Evolutionary conservation across 805 yeast species (phyloP), one percentile per base, ranked within the genome.

Genomic region (Cyberlindnera lachancei): DNA sequence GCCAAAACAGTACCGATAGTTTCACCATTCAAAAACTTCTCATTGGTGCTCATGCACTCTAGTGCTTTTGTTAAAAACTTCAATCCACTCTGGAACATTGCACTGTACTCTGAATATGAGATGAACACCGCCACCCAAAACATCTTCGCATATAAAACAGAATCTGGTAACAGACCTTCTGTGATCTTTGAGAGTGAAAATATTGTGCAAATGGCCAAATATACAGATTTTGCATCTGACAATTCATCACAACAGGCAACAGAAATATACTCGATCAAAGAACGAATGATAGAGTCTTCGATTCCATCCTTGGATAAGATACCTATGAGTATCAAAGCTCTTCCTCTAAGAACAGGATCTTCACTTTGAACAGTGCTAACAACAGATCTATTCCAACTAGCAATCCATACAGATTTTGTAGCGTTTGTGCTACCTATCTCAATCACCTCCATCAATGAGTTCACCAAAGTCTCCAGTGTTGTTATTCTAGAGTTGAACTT

Each of bases 251-350:
- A 52, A 17, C 53, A 46, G 12, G 55, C 46, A n/a, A 50, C 53
- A 9, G 57, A 56, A 20, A 48, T 36, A 28, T 49, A 48, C 1
- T 61, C 55, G 6, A 56, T 34, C 7, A 69, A 53, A 22, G 57
- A 60, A 34, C 59, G 48, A 25, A 68, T 71, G 43, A 61, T 48
- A n/a, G 64, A 61, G 44, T 78, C 83, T 30, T 73, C 72, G 17
- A 80, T 70, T 18, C 85, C 86, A 10, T 64, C 57, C 38, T 71
- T 72, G 0, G 84, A 68, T 27, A 85, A 53, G 23, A 79, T 73
- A 24, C 95, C 92, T 13, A 83, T 64, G 6, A 82, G 69, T 40
- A 83, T 59, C 40, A 79, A 59, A 0, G 87, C 83, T 34, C 90
- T 64, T 5, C 74, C 71, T 44, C 81, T 83, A 30, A 82, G 63